Evolutionary conservation across 805 yeast species (phyloP), one percentile per base, ranked within the genome.

Genomic region (Metschnikowia cubensis): DNA sequence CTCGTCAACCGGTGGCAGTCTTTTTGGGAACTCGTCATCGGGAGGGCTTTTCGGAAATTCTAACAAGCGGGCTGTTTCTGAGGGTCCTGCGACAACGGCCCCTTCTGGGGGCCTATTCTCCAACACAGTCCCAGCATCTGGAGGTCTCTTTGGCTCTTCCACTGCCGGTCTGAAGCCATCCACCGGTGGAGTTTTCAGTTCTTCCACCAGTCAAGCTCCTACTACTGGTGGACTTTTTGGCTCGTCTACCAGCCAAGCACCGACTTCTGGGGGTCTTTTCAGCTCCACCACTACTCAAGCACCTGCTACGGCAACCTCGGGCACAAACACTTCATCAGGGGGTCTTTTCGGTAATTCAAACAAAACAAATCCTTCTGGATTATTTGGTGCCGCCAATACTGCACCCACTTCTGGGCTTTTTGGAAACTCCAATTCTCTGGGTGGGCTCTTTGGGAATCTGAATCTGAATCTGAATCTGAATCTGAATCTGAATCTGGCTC

Each of bases 141-240:
- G 42, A 13, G 45, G 45, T 14, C 51, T 40, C 15, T 45, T 49
- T 39, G 48, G 51, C 17, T 37, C 41, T 32, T 33, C 49, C 22
- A 15, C 50, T 3, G 8, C 38, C 5, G 11, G 11, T 25, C 29
- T 25, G 29, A 25, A 25, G 29, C 29, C 29, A 10, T 32, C 42
- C 5, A 35, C 39, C 7, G 35, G 35, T 14, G 35, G 35, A 33
- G 15, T 33, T 33, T 33, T 33, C 15, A 14, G 11, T 25, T 25
- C 29, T 25, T 25, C 29, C 11, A 25, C 35, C 29, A 22, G 31
- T n/a, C 31, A 33, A 14, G 15, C 34, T 4, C 39, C 45, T 13
- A 17, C 29, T 2, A 25, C 40, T 10, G 47, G 45, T 18, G 13
- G 75, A 67, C n/a, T 68, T 62, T 39, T 67, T 63, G 17, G 67